Evolutionary conservation across 169 alveolate genomes (phyloP).

Genomic region (Cryptosporidium andersoni): DNA sequence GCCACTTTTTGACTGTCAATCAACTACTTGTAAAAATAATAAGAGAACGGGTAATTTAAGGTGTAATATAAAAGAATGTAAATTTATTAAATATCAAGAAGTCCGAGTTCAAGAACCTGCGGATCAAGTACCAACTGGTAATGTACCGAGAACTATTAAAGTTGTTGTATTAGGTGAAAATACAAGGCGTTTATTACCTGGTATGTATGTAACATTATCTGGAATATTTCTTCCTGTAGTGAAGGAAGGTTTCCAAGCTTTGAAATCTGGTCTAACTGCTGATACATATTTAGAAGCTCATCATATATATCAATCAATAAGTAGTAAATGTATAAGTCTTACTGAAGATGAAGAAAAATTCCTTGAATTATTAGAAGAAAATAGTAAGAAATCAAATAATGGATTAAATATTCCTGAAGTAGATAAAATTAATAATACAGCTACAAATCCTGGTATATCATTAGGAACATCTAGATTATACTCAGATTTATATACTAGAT

Average conservation of each 20-base stretch:
- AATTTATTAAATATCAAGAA: slow-evolving; percentile 91
- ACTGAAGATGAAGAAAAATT: slow-evolving; percentile 76
- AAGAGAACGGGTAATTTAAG: slow-evolving; percentile 83
- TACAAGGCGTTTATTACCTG: slow-evolving; percentile 85
- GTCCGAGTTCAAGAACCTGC: slow-evolving; percentile 93
- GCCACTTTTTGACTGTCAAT: slow-evolving; percentile 92
- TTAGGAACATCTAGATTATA: background rate
- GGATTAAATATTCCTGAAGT: background rate
- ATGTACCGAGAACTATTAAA: slow-evolving; percentile 91
- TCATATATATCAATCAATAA: slow-evolving; percentile 69
- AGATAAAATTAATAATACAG: background rate
- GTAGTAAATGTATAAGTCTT: slow-evolving; percentile 77
- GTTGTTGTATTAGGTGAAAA: slow-evolving; percentile 87
- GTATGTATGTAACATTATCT: slow-evolving; percentile 85
- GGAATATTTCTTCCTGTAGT: slow-evolving; percentile 89
- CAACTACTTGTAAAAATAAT: slow-evolving; percentile 85
- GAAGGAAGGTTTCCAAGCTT: slow-evolving; percentile 79
- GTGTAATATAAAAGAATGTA: slow-evolving; percentile 78
- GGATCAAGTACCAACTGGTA: slow-evolving; percentile 93
- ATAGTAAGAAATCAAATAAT: background rate
- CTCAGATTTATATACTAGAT: slow-evolving; percentile 85
- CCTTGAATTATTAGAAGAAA: slow-evolving; percentile 39
- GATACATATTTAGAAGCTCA: slow-evolving; percentile 83
- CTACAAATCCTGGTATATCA: background rate
- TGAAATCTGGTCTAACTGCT: slow-evolving; percentile 78